Evolutionary conservation across 1,139 yeast genomes (phyloP).

Genomic region (Taiozyma onychis): DNA sequence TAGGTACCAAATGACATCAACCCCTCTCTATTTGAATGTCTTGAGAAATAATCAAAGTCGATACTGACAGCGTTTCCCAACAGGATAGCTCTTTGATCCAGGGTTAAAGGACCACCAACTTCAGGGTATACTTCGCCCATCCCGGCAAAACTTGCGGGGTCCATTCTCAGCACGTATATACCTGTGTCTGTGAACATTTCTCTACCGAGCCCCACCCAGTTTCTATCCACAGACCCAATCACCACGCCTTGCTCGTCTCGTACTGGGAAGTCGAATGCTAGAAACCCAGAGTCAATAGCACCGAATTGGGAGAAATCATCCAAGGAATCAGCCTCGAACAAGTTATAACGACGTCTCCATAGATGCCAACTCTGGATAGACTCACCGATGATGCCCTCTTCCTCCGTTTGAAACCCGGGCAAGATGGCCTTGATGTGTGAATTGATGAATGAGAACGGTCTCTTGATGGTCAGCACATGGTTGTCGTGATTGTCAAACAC

Average conservation of each 20-base stretch:
- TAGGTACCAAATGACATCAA: conserved; percentile 8
- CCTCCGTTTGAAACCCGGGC: conserved; percentile 39
- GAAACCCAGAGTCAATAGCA: not conserved
- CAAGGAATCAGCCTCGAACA: conserved; percentile 42
- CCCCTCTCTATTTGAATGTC: conserved; percentile 16
- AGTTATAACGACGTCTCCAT: conserved; percentile 83
- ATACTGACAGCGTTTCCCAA: conserved; percentile 85
- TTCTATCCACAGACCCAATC: conserved; percentile 77
- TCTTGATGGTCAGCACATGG: conserved; percentile 57
- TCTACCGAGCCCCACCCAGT: conserved; percentile 92
- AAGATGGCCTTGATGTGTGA: conserved; percentile 74
- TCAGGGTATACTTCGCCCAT: conserved; percentile 15
- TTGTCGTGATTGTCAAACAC: conserved; percentile 71
- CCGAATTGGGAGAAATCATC: conserved; percentile 40
- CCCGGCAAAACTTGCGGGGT: conserved; percentile 25
- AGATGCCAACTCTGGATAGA: conserved; percentile 90
- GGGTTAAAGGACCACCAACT: conserved; percentile 34
- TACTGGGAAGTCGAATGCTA: conserved; percentile 79
- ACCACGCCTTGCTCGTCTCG: conserved; percentile 47
- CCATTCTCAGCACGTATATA: conserved; percentile 81
- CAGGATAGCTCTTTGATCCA: conserved; percentile 82
- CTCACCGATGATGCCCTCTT: conserved; percentile 64
- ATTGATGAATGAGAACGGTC: conserved; percentile 86
- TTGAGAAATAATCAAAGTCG: conserved; percentile 86
- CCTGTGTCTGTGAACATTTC: conserved; percentile 95